Conservation (phyloP, 345 rosid genomes). For the Citrus cavaleriei region DNA sequence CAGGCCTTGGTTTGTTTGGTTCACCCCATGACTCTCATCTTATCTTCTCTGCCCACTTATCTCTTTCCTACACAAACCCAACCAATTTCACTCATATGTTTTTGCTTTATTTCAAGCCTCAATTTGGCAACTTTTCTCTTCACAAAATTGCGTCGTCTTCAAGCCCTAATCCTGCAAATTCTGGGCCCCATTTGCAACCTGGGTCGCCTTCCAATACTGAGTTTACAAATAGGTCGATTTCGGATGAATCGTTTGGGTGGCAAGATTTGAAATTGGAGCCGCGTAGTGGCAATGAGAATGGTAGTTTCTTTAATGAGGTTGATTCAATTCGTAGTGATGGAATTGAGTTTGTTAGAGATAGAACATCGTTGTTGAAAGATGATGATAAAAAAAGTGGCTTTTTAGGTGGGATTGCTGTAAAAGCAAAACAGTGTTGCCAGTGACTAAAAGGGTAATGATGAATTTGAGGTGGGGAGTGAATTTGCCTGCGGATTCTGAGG, state of each 20-base stretch:
- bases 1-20: slow-evolving; percentile 62
- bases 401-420: slow-evolving; percentile 33
- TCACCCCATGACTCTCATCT: slow-evolving; percentile 60
- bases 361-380: slow-evolving; percentile 19
- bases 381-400: slow-evolving; percentile 22
- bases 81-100: slow-evolving; percentile 32
- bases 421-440: slow-evolving; percentile 48
- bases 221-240: slow-evolving; percentile 23
- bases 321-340: slow-evolving; percentile 2
- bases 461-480: slow-evolving; percentile 53
- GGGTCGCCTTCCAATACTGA: slow-evolving; percentile 22
- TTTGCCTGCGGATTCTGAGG: slow-evolving; percentile 24
- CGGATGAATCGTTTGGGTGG: slow-evolving; percentile 33
- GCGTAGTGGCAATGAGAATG: slow-evolving; percentile 18
- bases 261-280: slow-evolving; percentile 61
- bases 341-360: slow-evolving; percentile 21
- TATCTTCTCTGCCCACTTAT: slow-evolving; percentile 49
- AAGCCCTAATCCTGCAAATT: slow-evolving; percentile 20
- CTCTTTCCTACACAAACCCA: slow-evolving; percentile 30
- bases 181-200: slow-evolving; percentile 20
- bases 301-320: slow-evolving; percentile 9
- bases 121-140: slow-evolving; percentile 49
- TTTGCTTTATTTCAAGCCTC: slow-evolving; percentile 64
- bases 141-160: slow-evolving; percentile 33
- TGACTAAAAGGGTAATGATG: slow-evolving; percentile 33